These are phyloP conservation scores for Taphrina pruni DNA, from an alignment of 1,139 yeast genomes.

Conservation along the genomic window DNA sequence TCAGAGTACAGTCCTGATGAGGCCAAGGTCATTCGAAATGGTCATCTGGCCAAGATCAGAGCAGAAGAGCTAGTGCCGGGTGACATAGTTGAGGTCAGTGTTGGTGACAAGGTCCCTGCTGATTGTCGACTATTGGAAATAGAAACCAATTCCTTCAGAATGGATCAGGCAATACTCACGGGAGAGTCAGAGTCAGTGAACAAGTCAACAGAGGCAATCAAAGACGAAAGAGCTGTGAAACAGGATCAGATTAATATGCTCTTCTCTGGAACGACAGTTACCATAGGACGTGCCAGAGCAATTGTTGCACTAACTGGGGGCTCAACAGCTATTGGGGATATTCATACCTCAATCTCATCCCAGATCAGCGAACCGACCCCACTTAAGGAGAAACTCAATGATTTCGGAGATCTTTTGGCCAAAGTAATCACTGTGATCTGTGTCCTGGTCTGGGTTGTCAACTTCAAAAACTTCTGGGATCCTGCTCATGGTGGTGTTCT, in stretches of 20 bases:
- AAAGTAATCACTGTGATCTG: constrained; percentile 56
- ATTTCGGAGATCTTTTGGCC: constrained; percentile 55
- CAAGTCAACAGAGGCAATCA: constrained; percentile 51
- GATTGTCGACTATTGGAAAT: constrained; percentile 54
- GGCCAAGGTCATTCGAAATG: constrained; percentile 56
- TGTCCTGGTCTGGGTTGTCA: constrained; percentile 57
- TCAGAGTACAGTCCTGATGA: constrained; percentile 52
- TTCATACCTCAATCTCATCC: constrained; percentile 54
- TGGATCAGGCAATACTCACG: constrained; percentile 60
- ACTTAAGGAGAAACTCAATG: constrained; percentile 53
- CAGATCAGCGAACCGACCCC: constrained; percentile 51
- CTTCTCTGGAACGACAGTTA: constrained; percentile 57
- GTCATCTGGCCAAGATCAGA: constrained; percentile 52
- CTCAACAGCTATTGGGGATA: constrained; percentile 58
- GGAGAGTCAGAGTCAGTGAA: constrained; percentile 59
- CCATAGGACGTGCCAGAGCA: constrained; percentile 58
- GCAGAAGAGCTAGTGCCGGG: constrained; percentile 60
- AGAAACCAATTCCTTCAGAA: constrained; percentile 54
- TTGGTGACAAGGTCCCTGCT: constrained; percentile 59
- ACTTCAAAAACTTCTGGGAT: constrained; percentile 55
- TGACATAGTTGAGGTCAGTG: constrained; percentile 56
- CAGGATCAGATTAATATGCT: constrained; percentile 59
- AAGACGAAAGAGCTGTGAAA: constrained; percentile 53
- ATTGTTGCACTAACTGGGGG: constrained; percentile 57
- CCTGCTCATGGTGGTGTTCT: constrained; percentile 55